Percentiles rank a stretch among this genome's conserved stretches.
phyloP scores from a whole-genome alignment of 192 early-diverging fungal genomes.

The Coemansia sp. region DNA sequence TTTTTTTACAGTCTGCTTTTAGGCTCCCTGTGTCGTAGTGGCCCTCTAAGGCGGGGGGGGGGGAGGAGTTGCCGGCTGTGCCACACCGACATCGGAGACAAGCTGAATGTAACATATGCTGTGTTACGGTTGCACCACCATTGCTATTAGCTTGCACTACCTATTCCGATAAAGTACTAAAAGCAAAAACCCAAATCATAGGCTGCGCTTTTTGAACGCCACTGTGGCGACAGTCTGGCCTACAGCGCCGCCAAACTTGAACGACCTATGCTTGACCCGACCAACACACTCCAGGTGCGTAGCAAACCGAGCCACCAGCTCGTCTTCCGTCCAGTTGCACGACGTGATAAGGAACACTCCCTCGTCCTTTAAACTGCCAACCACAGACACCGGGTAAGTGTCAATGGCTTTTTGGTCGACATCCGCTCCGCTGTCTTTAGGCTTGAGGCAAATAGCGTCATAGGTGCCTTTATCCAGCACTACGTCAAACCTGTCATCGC shows the following conservation, averaged over 20 bases:
- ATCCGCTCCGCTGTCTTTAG: conserved; percentile 42
- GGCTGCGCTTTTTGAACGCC: conserved; percentile 61
- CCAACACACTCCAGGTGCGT: conserved; percentile 66
- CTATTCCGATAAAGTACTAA: neutral
- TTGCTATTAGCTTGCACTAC: neutral
- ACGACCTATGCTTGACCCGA: conserved; percentile 80
- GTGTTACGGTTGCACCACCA: neutral
- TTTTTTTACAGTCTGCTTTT: too few relatives aligned
- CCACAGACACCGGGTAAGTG: conserved; percentile 63
- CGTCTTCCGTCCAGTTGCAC: conserved; percentile 93
- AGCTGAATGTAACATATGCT: neutral
- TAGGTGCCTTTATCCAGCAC: conserved; percentile 94
- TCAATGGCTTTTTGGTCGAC: conserved; percentile 58
- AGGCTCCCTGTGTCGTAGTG: too few relatives aligned
- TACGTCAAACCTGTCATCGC: conserved; percentile 51
- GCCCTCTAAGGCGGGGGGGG: too few relatives aligned
- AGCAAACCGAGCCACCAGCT: conserved; percentile 63
- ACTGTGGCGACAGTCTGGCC: conserved; percentile 90
- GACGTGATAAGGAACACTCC: conserved; percentile 82
- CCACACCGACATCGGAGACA: neutral
- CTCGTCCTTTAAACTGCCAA: conserved; percentile 60
- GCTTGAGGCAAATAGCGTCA: conserved; percentile 84
- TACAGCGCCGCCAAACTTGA: conserved; percentile 84
- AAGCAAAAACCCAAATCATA: neutral
- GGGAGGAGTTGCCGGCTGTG: neutral